Conservation (phyloP, 768 basidiomycete species). For the Rhizopogon roseolus region DNA sequence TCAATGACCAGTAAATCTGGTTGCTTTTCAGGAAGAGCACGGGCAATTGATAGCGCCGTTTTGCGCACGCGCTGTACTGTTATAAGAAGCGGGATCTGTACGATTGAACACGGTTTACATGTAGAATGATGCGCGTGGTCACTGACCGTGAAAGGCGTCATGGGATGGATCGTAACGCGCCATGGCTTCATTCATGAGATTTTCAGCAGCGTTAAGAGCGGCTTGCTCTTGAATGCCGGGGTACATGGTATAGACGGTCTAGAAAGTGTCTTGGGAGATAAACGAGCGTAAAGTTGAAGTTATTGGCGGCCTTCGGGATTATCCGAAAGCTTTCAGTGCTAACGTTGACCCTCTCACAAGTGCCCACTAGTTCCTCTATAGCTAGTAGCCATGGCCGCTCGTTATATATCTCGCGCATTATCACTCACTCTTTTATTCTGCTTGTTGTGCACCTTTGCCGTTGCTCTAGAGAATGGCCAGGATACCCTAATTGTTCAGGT, state of each 20-base stretch:
- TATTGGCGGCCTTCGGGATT: conserved; percentile 23
- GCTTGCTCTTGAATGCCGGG: conserved; percentile 48
- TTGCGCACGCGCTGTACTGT: conserved; percentile 79
- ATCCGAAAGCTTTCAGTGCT: conserved; percentile 3
- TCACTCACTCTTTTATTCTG: conserved; percentile 42
- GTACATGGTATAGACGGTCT: conserved; percentile 41
- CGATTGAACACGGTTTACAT: not conserved
- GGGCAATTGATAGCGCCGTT: conserved; percentile 69
- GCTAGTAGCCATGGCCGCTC: conserved; percentile 14
- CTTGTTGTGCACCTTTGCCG: conserved; percentile 16
- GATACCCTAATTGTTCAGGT: conserved; percentile 26
- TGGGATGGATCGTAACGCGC: conserved; percentile 77
- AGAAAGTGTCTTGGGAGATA: too few species aligned
- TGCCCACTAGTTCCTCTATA: not conserved
- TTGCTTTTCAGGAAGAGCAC: conserved; percentile 32
- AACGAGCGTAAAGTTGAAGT: too few species aligned
- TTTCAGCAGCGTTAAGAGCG: conserved; percentile 54
- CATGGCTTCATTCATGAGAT: conserved; percentile 71
- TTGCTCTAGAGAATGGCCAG: conserved; percentile 14
- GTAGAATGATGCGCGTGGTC: not conserved
- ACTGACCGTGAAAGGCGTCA: conserved; percentile 71
- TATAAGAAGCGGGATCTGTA: not conserved
- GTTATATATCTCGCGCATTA: conserved; percentile 18
- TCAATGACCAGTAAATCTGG: conserved; percentile 78
- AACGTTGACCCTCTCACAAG: conserved; percentile 1